Conservation (phyloP, 345 rosid species). For the Eucalyptus curtisii region DNA sequence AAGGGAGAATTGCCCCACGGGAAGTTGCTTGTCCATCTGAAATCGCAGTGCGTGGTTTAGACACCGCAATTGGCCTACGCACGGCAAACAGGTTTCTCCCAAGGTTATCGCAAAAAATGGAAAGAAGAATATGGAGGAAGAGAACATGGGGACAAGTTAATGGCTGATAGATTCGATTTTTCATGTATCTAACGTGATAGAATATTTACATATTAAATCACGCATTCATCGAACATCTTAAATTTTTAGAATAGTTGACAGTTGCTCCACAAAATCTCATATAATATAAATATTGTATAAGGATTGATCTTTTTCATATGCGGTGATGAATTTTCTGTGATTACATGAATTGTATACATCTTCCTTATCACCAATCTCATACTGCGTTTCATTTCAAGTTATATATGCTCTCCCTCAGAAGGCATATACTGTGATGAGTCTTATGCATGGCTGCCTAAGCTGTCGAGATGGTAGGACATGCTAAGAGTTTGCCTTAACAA, state of each 20-base stretch:
- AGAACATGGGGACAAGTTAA: background rate
- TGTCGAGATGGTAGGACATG: background rate
- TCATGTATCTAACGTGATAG: background rate
- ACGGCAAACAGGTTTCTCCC: background rate
- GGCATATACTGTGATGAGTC: background rate
- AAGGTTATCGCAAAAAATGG: background rate
- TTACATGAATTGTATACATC: background rate
- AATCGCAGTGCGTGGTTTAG: background rate
- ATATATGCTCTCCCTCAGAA: background rate
- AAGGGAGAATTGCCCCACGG: background rate
- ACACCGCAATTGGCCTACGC: background rate
- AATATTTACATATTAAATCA: too few species aligned
- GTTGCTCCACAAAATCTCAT: too few species aligned
- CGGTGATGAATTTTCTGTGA: background rate
- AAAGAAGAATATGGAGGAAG: background rate
- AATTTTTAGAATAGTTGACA: too few species aligned
- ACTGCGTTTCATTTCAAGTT: background rate
- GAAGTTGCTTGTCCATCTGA: background rate
- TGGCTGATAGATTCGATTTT: background rate
- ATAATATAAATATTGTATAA: background rate
- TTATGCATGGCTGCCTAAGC: background rate
- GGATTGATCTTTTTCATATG: background rate
- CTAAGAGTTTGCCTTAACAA: background rate
- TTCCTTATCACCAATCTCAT: background rate
- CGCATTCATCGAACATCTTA: too few species aligned